A percentile compares a stretch with the other conserved stretches of the same genome.
Conservation (phyloP, 75 land plant species). For the Picea glauca region DNA sequence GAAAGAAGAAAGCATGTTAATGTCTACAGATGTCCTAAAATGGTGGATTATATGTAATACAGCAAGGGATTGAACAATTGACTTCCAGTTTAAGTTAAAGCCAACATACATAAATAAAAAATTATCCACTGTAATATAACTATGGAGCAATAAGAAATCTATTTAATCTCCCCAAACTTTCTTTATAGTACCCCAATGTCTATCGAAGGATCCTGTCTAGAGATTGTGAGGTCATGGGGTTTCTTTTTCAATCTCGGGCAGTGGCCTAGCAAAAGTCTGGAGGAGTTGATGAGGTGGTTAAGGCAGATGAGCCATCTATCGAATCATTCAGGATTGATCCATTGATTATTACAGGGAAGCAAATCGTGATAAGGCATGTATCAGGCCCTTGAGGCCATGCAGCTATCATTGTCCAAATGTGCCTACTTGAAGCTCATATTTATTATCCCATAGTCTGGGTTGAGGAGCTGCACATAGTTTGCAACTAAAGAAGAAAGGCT, state of each 20-base stretch:
- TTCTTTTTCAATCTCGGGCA: background rate
- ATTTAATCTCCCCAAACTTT: too few relatives aligned
- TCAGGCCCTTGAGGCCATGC: background rate
- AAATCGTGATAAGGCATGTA: too few relatives aligned
- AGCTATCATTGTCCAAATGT: background rate
- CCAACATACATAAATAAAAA: background rate
- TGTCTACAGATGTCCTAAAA: background rate
- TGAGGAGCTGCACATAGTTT: background rate
- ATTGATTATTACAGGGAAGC: too few relatives aligned
- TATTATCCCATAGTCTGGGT: background rate
- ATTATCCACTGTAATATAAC: background rate
- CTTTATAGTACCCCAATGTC: too few relatives aligned
- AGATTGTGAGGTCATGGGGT: background rate
- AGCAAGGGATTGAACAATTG: too few relatives aligned
- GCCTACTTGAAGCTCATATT: background rate
- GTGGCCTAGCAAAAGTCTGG: background rate
- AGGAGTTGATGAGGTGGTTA: background rate
- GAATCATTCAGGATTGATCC: background rate
- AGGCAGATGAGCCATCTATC: background rate
- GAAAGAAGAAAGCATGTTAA: background rate
- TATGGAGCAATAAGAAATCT: background rate
- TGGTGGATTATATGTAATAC: background rate
- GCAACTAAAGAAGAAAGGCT: background rate
- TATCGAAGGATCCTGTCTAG: background rate
- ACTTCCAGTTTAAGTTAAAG: background rate